Percentiles rank a stretch among this genome's conserved stretches.
Conservation (phyloP, 441 rosid genomes). For the Adansonia grandidieri region DNA sequence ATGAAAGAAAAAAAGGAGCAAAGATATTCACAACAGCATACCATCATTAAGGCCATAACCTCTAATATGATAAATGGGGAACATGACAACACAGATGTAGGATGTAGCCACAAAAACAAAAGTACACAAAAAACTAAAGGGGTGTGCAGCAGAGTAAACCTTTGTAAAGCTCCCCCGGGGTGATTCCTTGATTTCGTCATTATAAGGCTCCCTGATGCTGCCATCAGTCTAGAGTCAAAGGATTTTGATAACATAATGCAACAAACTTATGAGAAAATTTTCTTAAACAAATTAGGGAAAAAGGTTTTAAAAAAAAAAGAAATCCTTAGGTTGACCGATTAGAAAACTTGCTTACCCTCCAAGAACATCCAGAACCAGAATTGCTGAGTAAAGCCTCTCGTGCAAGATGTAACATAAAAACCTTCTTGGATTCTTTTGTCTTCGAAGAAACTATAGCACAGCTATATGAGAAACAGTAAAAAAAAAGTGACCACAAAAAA, state of each 20-base stretch:
- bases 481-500: not conserved
- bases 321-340: too few relatives aligned
- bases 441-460: slow-evolving; percentile 66
- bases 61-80: not conserved
- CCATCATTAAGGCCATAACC: not conserved
- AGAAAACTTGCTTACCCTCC: slow-evolving; percentile 55
- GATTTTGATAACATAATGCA: slow-evolving; percentile 9
- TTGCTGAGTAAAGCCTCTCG: slow-evolving; percentile 55
- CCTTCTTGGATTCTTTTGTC: slow-evolving; percentile 61
- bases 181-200: slow-evolving; percentile 51
- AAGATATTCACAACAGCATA: not conserved
- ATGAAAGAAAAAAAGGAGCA: not conserved
- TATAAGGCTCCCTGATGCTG: slow-evolving; percentile 58
- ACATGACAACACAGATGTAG: not conserved
- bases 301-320: not conserved
- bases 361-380: slow-evolving; percentile 47
- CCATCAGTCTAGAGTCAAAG: slow-evolving; percentile 50
- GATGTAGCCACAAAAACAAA: not conserved
- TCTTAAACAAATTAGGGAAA: not conserved
- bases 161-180: slow-evolving; percentile 74
- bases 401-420: slow-evolving; percentile 53
- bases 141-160: slow-evolving; percentile 38
- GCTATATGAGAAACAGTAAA: slow-evolving; percentile 36
- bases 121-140: not conserved
- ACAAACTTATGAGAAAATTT: slow-evolving; percentile 6